Conservation (phyloP, 2,329 filamentous ascomycete genomes). For the Aspergillus unguis region DNA sequence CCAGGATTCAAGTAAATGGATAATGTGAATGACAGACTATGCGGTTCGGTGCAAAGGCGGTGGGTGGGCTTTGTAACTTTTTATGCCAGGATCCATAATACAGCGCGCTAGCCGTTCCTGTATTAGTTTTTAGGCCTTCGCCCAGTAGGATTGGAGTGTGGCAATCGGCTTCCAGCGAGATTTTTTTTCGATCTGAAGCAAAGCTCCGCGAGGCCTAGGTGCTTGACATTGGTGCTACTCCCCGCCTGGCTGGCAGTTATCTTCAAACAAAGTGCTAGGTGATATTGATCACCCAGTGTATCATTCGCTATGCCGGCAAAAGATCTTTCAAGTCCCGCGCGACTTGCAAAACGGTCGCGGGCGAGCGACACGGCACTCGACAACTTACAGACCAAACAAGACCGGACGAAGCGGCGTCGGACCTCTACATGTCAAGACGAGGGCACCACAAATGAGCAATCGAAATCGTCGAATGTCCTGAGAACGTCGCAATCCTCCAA, state of each 20-base stretch:
- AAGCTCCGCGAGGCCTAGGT: neutral
- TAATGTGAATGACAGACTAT: too few species aligned
- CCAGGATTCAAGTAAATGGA: too few species aligned
- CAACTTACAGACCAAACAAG: slow-evolving; percentile 21
- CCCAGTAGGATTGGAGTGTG: slow-evolving; percentile 3
- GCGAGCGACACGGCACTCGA: slow-evolving; percentile 26
- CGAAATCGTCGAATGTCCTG: neutral
- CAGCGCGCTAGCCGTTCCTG: neutral
- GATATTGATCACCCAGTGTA: neutral
- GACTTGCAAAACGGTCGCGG: slow-evolving; percentile 30
- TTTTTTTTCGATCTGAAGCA: slow-evolving; percentile 6
- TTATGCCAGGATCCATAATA: neutral
- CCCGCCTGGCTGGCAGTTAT: neutral
- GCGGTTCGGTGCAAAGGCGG: neutral
- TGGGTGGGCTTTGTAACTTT: slow-evolving; percentile 1
- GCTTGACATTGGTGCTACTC: neutral
- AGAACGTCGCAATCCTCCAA: neutral
- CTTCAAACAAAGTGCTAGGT: neutral
- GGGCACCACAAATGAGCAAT: slow-evolving; percentile 21
- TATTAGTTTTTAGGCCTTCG: neutral
- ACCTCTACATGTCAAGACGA: slow-evolving; percentile 21
- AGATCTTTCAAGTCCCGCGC: slow-evolving; percentile 16
- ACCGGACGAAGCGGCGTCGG: slow-evolving; percentile 32
- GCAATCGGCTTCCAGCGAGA: neutral
- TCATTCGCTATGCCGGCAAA: slow-evolving; percentile 16